Base-by-base conservation (phyloP, 2,329 filamentous ascomycete species). In the Pezicula carpinea region DNA sequence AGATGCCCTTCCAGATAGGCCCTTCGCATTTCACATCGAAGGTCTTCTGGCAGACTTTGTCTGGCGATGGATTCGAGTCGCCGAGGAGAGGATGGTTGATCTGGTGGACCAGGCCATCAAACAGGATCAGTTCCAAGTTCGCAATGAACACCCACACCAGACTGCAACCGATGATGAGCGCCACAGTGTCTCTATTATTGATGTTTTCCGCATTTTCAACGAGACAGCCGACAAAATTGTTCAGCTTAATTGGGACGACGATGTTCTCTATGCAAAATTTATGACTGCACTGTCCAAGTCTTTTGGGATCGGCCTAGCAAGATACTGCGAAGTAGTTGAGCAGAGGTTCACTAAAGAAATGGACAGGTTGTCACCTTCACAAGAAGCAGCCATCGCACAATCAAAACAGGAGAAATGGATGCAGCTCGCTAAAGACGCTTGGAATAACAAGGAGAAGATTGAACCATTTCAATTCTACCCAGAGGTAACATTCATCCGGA, bases 401-500 rank as follows among this genome's bases (percentile, higher is more conserved):
- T 89, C 89, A 4, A 80, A 89, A 14, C 91, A 96, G 64, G 91
- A 97, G 64, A 93, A 89, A 61, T 92, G 91, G 75, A 82, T 97
- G 71, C 87, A 95, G 59, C 83, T 92, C 62, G 93, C 93, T 8
- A 95, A 93, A 66, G 93, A 97, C 62, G 87, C 91, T 4, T 95
- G 91, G 83, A 88, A 82, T 55, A 87, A 83, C 55, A 95, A 91
- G 65, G 91, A 96, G 52, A 95, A 91, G 66, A 83, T 93, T 34
- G 92, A 96, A 61, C 93, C 93, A 0, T 99, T 97, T 68, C 91
- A 97, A 54, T 99, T 99, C 69, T 93, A 90, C 58, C 83, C 89
- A 2, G 87, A 96, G 80, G 89, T 91, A 71, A 68, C 75, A 66
- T 21, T 29, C 19, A 19, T 19, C 18, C 32, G 36, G n/a, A 4